phyloP scores from a whole-genome alignment of 164 flowering plant genomes.

The Magnolia kwangsiensis region DNA sequence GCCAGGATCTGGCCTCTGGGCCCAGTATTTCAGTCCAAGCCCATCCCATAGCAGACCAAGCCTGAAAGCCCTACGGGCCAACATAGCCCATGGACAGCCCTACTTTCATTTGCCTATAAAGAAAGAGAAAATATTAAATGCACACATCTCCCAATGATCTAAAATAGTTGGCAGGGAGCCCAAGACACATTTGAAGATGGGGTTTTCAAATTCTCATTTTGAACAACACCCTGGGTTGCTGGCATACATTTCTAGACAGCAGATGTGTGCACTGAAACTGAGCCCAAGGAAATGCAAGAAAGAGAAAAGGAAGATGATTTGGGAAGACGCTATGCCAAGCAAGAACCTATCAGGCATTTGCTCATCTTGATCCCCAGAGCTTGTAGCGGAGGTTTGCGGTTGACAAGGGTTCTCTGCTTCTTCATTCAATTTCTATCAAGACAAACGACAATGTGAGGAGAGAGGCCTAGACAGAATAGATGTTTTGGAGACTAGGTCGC shows the following conservation, averaged over 20 bases:
- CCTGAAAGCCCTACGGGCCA: no score
- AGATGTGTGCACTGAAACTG: not conserved
- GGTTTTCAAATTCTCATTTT: not conserved
- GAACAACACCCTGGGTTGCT: not conserved
- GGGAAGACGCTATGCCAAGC: constrained; percentile 2
- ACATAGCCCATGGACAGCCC: no score
- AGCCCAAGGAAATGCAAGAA: not conserved
- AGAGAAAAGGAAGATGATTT: not conserved
- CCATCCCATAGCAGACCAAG: no score
- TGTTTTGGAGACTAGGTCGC: constrained; percentile 14
- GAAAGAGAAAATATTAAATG: not conserved
- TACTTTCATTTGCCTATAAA: no score
- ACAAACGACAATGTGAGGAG: constrained; percentile 27
- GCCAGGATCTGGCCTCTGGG: no score
- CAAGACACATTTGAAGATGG: not conserved
- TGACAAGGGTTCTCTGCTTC: constrained; percentile 33
- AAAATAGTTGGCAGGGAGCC: not conserved
- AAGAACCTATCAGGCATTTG: constrained; percentile 35
- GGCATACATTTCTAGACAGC: not conserved
- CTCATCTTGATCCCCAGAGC: constrained; percentile 31
- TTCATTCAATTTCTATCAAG: constrained; percentile 73
- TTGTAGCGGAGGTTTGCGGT: constrained; percentile 33
- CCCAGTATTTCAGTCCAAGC: no score
- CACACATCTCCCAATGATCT: not conserved
- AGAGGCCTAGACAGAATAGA: constrained; percentile 17